Conservation (phyloP, 2,329 filamentous ascomycete species). For the Phialemonium atrogriseum region DNA sequence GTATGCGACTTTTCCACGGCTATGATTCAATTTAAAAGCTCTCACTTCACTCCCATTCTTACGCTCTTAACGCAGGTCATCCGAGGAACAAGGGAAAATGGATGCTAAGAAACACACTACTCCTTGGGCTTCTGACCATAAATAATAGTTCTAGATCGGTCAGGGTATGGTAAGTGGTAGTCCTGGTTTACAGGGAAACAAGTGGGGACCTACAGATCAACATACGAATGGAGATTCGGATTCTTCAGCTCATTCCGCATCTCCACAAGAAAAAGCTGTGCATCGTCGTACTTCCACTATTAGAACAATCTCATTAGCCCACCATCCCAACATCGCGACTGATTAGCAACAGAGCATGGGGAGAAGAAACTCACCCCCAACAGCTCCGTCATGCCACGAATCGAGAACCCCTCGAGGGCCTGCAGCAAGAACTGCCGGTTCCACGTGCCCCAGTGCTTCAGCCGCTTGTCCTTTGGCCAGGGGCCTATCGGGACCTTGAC, state of each 20-base stretch:
- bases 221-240: slow-evolving; percentile 7
- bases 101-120: no score
- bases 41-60: no score
- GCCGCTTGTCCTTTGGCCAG: slow-evolving; percentile 42
- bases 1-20: no score
- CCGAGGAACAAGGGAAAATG: no score
- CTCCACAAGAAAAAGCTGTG: slow-evolving; percentile 38
- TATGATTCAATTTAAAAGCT: no score
- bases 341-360: no score
- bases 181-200: no score
- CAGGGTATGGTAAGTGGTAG: no score
- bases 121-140: no score
- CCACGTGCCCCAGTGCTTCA: slow-evolving; percentile 43
- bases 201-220: slow-evolving; percentile 7
- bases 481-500: slow-evolving; percentile 46
- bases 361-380: slow-evolving; percentile 23
- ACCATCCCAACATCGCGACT: neutral
- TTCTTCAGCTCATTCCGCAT: slow-evolving; percentile 25
- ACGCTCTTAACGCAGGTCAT: no score
- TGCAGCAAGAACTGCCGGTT: slow-evolving; percentile 42
- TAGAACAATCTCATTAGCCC: neutral
- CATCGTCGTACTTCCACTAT: slow-evolving; percentile 36
- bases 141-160: no score
- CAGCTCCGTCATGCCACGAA: slow-evolving; percentile 42
- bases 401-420: slow-evolving; percentile 40